Conservation (phyloP, 768 basidiomycete genomes). For the Strobilomyces dryophilus region DNA sequence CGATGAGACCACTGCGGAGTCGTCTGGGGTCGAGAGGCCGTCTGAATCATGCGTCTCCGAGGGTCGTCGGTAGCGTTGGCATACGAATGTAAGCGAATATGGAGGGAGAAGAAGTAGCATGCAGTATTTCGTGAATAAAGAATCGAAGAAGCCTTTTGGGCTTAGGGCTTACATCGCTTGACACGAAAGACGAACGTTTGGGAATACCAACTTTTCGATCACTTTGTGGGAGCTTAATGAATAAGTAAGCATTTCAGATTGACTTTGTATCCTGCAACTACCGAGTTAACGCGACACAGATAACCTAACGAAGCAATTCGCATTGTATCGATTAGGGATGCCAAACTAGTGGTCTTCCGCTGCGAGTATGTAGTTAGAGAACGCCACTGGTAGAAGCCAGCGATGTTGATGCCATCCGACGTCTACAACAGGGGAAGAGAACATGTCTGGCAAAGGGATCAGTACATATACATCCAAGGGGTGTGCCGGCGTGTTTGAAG, state of each 20-base stretch:
- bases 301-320: conserved; percentile 17
- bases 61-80: conserved; percentile 31
- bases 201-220: conserved; percentile 44
- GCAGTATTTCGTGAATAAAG: conserved; percentile 30
- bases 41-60: conserved; percentile 26
- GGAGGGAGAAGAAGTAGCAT: conserved; percentile 43
- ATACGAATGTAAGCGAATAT: conserved; percentile 44
- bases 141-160: background rate
- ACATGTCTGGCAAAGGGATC: conserved; percentile 33
- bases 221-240: conserved; percentile 47
- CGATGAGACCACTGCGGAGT: conserved; percentile 42
- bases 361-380: too few relatives aligned
- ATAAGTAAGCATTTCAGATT: conserved; percentile 37
- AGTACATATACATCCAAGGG: conserved; percentile 4
- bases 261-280: conserved; percentile 24
- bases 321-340: conserved; percentile 37
- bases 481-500: background rate
- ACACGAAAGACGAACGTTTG: conserved; percentile 42
- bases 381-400: conserved; percentile 28
- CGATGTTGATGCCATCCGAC: conserved; percentile 58
- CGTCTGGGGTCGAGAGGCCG: conserved; percentile 12
- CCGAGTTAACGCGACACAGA: background rate
- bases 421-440: conserved; percentile 57
- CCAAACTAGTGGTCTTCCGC: conserved; percentile 18
- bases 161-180: conserved; percentile 42